A percentile compares a stretch with the other conserved stretches of the same genome.
Conservation (phyloP, 1,139 yeast species). For the Pneumocystis wakefieldiae region DNA sequence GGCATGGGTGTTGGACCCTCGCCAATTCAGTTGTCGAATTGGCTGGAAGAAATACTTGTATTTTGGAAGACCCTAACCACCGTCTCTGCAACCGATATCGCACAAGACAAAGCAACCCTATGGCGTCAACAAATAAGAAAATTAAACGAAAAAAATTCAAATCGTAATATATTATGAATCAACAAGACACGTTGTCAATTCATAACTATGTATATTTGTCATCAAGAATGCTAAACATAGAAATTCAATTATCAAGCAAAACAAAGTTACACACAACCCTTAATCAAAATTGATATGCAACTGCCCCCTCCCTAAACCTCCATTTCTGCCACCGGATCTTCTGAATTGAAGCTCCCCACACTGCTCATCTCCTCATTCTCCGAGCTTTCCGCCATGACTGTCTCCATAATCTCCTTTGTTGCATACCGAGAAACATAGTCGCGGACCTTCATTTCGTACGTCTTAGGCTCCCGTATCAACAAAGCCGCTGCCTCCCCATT, state of each 20-base stretch:
- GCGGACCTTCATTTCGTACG: conserved; percentile 56
- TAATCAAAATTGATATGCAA: not conserved
- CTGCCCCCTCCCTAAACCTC: conserved; percentile 21
- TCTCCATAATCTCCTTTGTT: conserved; percentile 28
- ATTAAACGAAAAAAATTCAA: not conserved
- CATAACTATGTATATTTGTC: not conserved
- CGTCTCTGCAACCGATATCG: not conserved
- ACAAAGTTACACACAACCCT: not conserved
- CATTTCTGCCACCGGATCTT: conserved; percentile 32
- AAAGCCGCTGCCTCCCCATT: conserved; percentile 83
- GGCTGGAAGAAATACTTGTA: not conserved
- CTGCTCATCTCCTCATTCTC: conserved; percentile 33
- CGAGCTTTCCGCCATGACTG: conserved; percentile 19
- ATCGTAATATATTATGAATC: too few relatives aligned
- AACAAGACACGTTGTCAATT: too few relatives aligned
- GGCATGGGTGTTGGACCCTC: not conserved
- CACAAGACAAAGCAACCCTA: not conserved
- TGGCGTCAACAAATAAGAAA: not conserved
- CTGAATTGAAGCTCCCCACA: conserved; percentile 32
- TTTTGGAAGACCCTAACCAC: not conserved
- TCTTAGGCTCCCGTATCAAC: conserved; percentile 52
- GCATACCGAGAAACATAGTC: conserved; percentile 64
- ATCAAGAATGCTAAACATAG: not conserved
- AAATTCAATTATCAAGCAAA: not conserved
- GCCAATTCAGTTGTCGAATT: not conserved